phyloP scores from a whole-genome alignment of 441 rosid genomes.

The Geranium incanum region DNA sequence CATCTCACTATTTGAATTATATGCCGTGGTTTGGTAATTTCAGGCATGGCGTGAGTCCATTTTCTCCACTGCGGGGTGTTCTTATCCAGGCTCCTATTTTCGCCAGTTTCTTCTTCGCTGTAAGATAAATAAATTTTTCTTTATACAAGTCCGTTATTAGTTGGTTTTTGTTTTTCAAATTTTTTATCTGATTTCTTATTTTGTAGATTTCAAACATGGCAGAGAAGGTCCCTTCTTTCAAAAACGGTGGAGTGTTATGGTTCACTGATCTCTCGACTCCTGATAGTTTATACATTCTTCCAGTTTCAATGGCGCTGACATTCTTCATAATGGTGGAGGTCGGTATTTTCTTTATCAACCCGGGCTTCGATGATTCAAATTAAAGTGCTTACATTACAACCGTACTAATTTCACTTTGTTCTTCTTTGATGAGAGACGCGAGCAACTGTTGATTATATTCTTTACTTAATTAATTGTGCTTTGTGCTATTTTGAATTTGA shows the following conservation, averaged over 20 bases:
- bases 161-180: slow-evolving; percentile 13
- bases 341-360: slow-evolving; percentile 19
- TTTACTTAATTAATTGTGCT: neutral
- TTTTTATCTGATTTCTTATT: neutral
- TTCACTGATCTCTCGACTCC: slow-evolving; percentile 68
- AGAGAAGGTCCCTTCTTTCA: slow-evolving; percentile 90
- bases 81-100: slow-evolving; percentile 71
- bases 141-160: neutral
- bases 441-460: neutral
- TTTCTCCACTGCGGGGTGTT: slow-evolving; percentile 66
- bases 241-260: slow-evolving; percentile 80
- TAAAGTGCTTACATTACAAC: too few species aligned
- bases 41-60: slow-evolving; percentile 74
- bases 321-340: slow-evolving; percentile 86
- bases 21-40: neutral
- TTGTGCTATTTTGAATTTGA: slow-evolving; percentile 1
- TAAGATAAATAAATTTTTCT: slow-evolving; percentile 31
- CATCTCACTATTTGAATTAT: too few species aligned
- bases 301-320: slow-evolving; percentile 53
- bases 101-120: slow-evolving; percentile 63
- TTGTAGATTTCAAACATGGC: slow-evolving; percentile 72
- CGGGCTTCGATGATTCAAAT: neutral
- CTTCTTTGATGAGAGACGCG: neutral
- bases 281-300: slow-evolving; percentile 59
- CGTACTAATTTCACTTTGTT: too few species aligned